Conservation (phyloP, 352 stramenopile species). For the Globisporangium radiosum region DNA sequence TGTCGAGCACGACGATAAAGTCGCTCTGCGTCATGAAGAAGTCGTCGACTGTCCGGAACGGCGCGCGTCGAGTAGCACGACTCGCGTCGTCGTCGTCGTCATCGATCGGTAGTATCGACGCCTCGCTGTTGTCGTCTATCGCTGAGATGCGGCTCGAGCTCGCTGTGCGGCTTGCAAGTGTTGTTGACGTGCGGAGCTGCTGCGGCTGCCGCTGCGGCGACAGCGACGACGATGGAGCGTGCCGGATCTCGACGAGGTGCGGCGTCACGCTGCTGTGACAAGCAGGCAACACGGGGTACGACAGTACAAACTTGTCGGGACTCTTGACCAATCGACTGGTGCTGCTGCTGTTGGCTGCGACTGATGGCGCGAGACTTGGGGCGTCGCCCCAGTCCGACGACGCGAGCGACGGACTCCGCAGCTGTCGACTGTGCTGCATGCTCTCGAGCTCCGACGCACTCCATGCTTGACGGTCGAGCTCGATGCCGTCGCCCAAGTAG, state of each 20-base stretch:
- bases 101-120: slow-evolving; percentile 12
- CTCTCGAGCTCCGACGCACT: slow-evolving; percentile 51
- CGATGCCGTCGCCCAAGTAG: slow-evolving; percentile 56
- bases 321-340: background rate
- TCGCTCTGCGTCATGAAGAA: slow-evolving; percentile 50
- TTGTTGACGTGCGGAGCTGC: background rate
- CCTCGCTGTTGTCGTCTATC: slow-evolving; percentile 1
- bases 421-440: slow-evolving; percentile 59
- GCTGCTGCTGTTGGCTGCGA: background rate
- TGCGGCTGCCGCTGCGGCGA: slow-evolving; percentile 9
- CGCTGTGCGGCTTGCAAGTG: background rate
- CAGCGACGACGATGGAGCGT: slow-evolving; percentile 25
- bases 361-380: background rate
- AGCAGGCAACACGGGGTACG: slow-evolving; percentile 28
- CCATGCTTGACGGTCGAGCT: slow-evolving; percentile 63
- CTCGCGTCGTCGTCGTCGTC: slow-evolving; percentile 25
- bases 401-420: slow-evolving; percentile 15
- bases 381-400: slow-evolving; percentile 6
- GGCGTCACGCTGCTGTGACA: slow-evolving; percentile 12
- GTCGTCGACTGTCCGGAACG: slow-evolving; percentile 41
- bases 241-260: slow-evolving; percentile 41
- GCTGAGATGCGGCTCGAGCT: slow-evolving; percentile 4
- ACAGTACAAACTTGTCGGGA: slow-evolving; percentile 26
- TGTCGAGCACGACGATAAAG: slow-evolving; percentile 22
- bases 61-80: slow-evolving; percentile 1